A percentile compares a stretch with the other conserved stretches of the same genome.
phyloP scores from a whole-genome alignment of 1,139 yeast species.

The Hyphopichia burtonii region DNA sequence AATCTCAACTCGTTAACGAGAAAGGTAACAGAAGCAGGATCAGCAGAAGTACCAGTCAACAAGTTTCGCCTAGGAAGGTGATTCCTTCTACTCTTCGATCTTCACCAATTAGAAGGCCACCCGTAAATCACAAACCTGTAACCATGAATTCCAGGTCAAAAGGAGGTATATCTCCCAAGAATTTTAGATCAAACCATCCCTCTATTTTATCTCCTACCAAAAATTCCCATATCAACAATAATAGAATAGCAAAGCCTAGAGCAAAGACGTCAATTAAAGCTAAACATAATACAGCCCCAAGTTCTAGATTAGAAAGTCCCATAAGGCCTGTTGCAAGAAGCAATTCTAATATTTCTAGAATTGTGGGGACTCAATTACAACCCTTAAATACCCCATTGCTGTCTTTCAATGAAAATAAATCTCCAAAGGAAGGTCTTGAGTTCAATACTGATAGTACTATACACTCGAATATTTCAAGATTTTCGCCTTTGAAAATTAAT shows the following conservation, averaged over 20 bases:
- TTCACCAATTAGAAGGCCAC: constrained; percentile 6
- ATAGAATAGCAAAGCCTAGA: not conserved
- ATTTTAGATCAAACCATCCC: not conserved
- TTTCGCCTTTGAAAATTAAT: constrained; percentile 20
- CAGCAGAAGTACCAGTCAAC: constrained; percentile 2
- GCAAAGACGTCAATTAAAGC: too few relatives aligned
- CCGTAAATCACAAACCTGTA: not conserved
- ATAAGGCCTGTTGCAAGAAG: constrained; percentile 10
- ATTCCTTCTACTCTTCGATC: not conserved
- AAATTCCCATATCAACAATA: not conserved
- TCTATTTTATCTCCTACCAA: constrained; percentile 2
- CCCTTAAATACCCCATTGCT: constrained; percentile 30
- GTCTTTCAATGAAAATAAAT: constrained; percentile 5
- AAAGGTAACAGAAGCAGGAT: constrained; percentile 2
- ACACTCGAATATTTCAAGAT: constrained; percentile 8
- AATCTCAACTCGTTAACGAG: constrained; percentile 31
- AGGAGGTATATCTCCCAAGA: constrained; percentile 5
- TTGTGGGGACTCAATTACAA: constrained; percentile 19
- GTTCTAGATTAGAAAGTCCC: constrained; percentile 18
- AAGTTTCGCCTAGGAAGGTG: constrained; percentile 1
- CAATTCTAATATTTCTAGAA: constrained; percentile 10
- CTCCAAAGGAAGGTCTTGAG: constrained; percentile 2
- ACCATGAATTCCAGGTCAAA: not conserved
- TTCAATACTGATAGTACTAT: constrained; percentile 7
- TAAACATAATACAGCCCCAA: constrained; percentile 1